Evolutionary conservation across 441 rosid species (phyloP).

Genomic region (Populus trichocarpa): DNA sequence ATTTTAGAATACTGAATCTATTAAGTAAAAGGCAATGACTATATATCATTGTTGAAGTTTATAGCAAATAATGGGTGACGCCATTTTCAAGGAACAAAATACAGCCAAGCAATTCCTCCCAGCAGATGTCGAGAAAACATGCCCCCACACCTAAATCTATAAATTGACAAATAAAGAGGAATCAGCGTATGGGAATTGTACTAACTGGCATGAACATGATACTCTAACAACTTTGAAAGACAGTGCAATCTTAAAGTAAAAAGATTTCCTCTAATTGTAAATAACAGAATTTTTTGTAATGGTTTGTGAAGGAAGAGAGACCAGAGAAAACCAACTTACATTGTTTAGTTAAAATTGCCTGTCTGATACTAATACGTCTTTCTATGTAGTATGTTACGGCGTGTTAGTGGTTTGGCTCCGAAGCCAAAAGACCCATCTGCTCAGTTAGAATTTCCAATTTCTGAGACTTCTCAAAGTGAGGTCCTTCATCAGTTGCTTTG

Average conservation of each 20-base stretch:
- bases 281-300: not conserved
- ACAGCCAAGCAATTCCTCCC: not conserved
- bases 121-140: not conserved
- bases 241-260: not conserved
- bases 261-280: not conserved
- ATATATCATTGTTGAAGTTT: not conserved
- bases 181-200: conserved; percentile 3
- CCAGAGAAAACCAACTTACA: conserved; percentile 13
- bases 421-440: conserved; percentile 48
- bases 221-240: not conserved
- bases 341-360: not conserved
- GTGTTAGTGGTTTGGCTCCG: conserved; percentile 24
- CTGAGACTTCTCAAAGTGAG: conserved; percentile 33
- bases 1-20: not conserved
- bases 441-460: conserved; percentile 51
- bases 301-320: not conserved
- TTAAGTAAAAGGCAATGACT: not conserved
- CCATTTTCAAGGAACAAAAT: not conserved
- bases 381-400: not conserved
- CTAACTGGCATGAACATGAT: not conserved
- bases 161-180: not conserved
- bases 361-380: not conserved
- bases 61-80: not conserved
- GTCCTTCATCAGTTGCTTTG: conserved; percentile 30
- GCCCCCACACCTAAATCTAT: conserved; percentile 2